Conservation (phyloP, 805 yeast species). For the Cyberlindnera veronae region DNA sequence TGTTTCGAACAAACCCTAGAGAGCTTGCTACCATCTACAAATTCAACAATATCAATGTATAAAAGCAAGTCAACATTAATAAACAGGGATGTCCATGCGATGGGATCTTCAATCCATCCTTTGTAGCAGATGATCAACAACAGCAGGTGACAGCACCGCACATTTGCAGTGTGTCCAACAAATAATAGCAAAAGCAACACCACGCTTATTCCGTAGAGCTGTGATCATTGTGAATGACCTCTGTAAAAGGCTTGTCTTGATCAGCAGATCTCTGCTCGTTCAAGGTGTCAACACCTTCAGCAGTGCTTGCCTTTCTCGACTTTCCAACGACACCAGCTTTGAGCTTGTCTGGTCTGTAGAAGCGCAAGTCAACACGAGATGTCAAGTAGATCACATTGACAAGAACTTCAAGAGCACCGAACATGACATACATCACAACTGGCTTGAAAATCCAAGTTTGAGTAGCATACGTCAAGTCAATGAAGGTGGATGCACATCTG, state of each 20-base stretch:
- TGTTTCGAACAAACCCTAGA: too few relatives aligned
- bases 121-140: too few relatives aligned
- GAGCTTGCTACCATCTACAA: too few relatives aligned
- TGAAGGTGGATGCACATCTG: conserved; percentile 47
- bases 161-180: background rate
- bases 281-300: conserved; percentile 4
- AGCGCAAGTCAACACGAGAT: conserved; percentile 70
- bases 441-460: conserved; percentile 47
- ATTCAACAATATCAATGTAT: too few relatives aligned
- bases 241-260: conserved; percentile 13
- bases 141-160: too few relatives aligned
- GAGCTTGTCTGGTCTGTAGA: conserved; percentile 70
- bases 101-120: too few relatives aligned
- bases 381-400: conserved; percentile 54
- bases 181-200: background rate
- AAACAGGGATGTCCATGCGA: too few relatives aligned
- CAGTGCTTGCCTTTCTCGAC: conserved; percentile 3
- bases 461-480: conserved; percentile 24
- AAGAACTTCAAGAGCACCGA: conserved; percentile 64
- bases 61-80: too few relatives aligned
- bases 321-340: conserved; percentile 25
- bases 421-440: conserved; percentile 60
- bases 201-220: conserved; percentile 10
- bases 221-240: conserved; percentile 8
- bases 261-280: conserved; percentile 7